These are phyloP conservation scores for Colletotrichum spinosum DNA, from an alignment of 2,329 filamentous ascomycete species.

Conservation along the genomic window DNA sequence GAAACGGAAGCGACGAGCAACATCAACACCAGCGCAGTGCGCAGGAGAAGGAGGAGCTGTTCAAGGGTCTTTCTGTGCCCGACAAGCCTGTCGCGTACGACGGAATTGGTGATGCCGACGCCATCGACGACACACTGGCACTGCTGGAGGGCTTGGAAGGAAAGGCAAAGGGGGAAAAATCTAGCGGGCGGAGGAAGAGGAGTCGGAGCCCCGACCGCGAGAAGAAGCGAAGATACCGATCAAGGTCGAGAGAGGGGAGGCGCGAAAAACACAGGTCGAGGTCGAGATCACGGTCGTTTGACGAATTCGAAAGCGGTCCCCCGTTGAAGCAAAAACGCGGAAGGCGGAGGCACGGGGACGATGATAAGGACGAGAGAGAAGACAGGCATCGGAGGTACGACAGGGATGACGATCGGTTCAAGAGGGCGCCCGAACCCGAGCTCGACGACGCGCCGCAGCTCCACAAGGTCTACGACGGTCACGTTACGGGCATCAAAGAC, in stretches of 20 bases:
- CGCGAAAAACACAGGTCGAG: constrained; percentile 50
- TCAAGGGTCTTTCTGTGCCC: constrained; percentile 88
- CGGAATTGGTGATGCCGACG: constrained; percentile 61
- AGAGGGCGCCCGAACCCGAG: constrained; percentile 75
- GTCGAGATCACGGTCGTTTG: constrained; percentile 54
- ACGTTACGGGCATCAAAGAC: constrained; percentile 92
- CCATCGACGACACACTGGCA: constrained; percentile 92
- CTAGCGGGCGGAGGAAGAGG: constrained; percentile 59
- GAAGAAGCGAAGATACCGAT: constrained; percentile 53
- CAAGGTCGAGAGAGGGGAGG: constrained; percentile 55
- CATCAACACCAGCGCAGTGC: constrained; percentile 52
- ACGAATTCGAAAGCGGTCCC: constrained; percentile 60
- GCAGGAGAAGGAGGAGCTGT: constrained; percentile 86
- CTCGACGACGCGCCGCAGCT: constrained; percentile 84
- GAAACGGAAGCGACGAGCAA: constrained; percentile 52
- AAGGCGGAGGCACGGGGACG: constrained; percentile 57
- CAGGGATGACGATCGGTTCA: constrained; percentile 69
- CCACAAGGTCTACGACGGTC: constrained; percentile 90
- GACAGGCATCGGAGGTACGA: constrained; percentile 50
- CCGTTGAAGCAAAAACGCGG: constrained; percentile 44
- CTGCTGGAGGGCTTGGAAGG: constrained; percentile 87
- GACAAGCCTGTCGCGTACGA: constrained; percentile 70
- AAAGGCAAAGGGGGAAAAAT: constrained; percentile 63
- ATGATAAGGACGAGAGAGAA: constrained; percentile 67
- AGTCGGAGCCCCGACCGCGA: constrained; percentile 68